phyloP scores from a whole-genome alignment of 1,284 basidiomycete species.

The Ganoderma sinense region DNA sequence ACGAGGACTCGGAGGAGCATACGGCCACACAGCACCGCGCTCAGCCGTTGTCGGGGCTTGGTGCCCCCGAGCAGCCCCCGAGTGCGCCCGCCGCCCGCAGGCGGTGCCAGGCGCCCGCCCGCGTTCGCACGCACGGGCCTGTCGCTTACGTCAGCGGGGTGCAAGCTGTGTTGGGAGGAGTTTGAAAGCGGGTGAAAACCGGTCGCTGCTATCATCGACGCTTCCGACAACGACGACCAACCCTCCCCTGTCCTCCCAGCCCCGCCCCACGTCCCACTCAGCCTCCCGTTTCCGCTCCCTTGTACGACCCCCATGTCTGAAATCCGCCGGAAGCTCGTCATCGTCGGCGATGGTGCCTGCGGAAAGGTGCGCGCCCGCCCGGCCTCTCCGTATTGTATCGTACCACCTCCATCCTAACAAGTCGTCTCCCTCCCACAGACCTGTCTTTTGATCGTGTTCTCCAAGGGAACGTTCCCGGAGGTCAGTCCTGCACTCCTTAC shows the following conservation, averaged over 20 bases:
- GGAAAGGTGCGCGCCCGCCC: conserved; percentile 51
- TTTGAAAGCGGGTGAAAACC: conserved; percentile 40
- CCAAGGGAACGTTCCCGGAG: conserved; percentile 82
- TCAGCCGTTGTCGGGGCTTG: neutral
- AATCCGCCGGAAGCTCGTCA: conserved; percentile 62
- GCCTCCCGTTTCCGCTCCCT: conserved; percentile 5
- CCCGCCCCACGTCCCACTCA: conserved; percentile 22
- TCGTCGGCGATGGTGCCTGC: conserved; percentile 67
- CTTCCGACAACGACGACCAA: conserved; percentile 32
- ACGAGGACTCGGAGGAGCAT: no score
- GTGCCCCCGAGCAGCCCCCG: conserved; percentile 4
- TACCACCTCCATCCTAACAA: conserved; percentile 32
- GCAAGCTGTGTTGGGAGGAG: conserved; percentile 39
- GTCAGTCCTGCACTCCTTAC: conserved; percentile 42
- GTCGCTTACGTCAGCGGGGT: conserved; percentile 31
- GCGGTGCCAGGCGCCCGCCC: conserved; percentile 5
- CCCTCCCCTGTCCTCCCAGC: conserved; percentile 30
- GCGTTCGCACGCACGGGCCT: conserved; percentile 36
- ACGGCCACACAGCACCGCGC: neutral
- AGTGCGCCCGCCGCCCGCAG: neutral
- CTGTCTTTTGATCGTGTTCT: conserved; percentile 70
- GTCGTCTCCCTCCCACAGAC: conserved; percentile 44
- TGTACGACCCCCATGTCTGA: conserved; percentile 46
- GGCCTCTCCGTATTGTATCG: conserved; percentile 20
- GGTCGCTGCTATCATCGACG: conserved; percentile 37